These are phyloP conservation scores for Miscanthus lutarioriparius DNA, from an alignment of 176 grass and related monocot species.

Conservation along the genomic window DNA sequence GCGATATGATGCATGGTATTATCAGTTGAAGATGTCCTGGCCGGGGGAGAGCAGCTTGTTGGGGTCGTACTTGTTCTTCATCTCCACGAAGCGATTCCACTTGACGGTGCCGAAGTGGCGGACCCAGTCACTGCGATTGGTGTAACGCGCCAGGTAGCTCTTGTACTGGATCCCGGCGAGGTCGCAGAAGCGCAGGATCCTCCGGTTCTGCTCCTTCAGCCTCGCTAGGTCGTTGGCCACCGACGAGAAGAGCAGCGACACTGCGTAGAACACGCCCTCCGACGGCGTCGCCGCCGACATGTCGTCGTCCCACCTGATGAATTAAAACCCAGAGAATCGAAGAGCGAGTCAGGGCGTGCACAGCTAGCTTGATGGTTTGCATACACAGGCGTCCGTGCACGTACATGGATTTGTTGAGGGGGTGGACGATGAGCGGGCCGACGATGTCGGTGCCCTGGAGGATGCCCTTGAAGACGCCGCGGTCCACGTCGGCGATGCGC, in stretches of 20 bases:
- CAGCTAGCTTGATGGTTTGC: no score
- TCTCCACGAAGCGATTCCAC: slow-evolving; percentile 54
- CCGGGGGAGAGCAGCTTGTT: slow-evolving; percentile 76
- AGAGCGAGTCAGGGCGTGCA: neutral
- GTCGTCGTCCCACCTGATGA: slow-evolving; percentile 69
- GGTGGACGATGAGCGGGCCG: slow-evolving; percentile 65
- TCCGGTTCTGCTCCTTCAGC: slow-evolving; percentile 58
- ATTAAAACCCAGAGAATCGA: neutral
- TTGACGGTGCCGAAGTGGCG: slow-evolving; percentile 63
- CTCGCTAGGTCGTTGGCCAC: slow-evolving; percentile 24
- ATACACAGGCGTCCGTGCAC: no score
- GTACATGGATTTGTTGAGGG: slow-evolving; percentile 72
- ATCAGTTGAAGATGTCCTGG: slow-evolving; percentile 65
- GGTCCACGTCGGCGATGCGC: slow-evolving; percentile 65
- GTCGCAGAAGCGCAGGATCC: slow-evolving; percentile 63
- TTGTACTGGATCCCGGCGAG: slow-evolving; percentile 61
- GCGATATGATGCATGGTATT: no score
- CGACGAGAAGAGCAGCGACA: slow-evolving; percentile 61
- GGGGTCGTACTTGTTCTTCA: slow-evolving; percentile 85
- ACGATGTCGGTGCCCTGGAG: slow-evolving; percentile 49
- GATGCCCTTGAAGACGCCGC: slow-evolving; percentile 64
- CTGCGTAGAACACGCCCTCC: slow-evolving; percentile 77
- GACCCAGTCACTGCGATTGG: slow-evolving; percentile 44
- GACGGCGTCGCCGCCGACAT: slow-evolving; percentile 75
- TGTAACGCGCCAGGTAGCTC: slow-evolving; percentile 68